Conservation (phyloP, 208 protist species). For the Leishmania arabica region DNA sequence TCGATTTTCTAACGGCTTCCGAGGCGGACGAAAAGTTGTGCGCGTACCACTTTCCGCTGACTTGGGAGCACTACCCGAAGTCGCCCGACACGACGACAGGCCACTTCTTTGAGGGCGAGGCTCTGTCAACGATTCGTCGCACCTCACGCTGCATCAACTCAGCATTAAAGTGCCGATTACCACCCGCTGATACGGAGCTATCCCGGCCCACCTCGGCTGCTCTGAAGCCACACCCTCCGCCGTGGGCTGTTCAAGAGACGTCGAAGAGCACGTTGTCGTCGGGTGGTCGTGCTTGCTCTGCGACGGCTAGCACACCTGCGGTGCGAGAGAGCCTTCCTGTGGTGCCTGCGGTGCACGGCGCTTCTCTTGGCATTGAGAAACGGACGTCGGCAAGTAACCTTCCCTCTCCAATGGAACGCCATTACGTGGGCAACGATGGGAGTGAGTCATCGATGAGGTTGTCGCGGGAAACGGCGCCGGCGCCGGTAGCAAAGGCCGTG, state of each 20-base stretch:
- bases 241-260: background rate
- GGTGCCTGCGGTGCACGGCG: background rate
- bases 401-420: background rate
- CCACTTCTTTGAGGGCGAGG: constrained; percentile 3
- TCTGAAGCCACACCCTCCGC: background rate
- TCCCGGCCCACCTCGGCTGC: background rate
- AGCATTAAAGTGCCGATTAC: background rate
- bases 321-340: background rate
- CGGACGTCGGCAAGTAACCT: background rate
- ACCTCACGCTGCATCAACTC: background rate
- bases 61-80: constrained; percentile 25
- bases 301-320: background rate
- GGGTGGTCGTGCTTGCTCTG: constrained; percentile 3
- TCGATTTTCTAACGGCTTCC: background rate
- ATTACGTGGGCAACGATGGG: background rate
- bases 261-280: background rate
- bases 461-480: background rate
- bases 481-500: background rate
- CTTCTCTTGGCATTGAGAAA: background rate
- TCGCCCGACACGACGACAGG: background rate
- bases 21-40: constrained; percentile 16
- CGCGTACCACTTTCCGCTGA: constrained; percentile 32
- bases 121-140: background rate
- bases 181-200: background rate
- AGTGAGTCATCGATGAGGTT: background rate